Evolutionary conservation across 768 basidiomycete species (phyloP).

Genomic region (Tephrocybe rancida): DNA sequence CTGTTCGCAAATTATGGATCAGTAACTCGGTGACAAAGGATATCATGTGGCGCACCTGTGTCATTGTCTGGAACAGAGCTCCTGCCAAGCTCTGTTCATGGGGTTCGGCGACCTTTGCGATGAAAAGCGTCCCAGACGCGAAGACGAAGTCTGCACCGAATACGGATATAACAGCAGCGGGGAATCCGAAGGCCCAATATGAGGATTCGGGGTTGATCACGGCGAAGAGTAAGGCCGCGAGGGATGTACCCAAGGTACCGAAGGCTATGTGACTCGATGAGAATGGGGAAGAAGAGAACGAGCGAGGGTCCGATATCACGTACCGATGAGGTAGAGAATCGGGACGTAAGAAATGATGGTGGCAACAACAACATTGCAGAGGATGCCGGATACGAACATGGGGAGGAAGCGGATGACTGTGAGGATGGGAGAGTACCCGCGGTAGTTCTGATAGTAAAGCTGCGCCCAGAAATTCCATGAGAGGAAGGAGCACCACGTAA

Average conservation of each 20-base stretch:
- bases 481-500: slow-evolving; percentile 59
- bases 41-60: slow-evolving; percentile 44
- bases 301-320: slow-evolving; percentile 16
- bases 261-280: slow-evolving; percentile 12
- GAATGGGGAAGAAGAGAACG: not conserved
- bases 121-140: slow-evolving; percentile 71
- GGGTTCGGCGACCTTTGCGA: slow-evolving; percentile 65
- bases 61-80: slow-evolving; percentile 80
- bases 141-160: slow-evolving; percentile 82
- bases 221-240: slow-evolving; percentile 68
- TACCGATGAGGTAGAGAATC: slow-evolving; percentile 60
- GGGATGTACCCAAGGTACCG: slow-evolving; percentile 61
- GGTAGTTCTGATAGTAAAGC: slow-evolving; percentile 76
- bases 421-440: slow-evolving; percentile 51
- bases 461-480: slow-evolving; percentile 44
- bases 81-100: slow-evolving; percentile 79
- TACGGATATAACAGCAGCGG: slow-evolving; percentile 62
- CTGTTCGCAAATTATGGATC: slow-evolving; percentile 29
- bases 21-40: not conserved
- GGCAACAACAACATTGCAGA: slow-evolving; percentile 69
- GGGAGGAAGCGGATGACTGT: slow-evolving; percentile 72
- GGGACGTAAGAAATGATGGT: slow-evolving; percentile 56
- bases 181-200: slow-evolving; percentile 82
- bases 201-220: slow-evolving; percentile 55
- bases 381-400: slow-evolving; percentile 65